Conservation (phyloP, 2,329 filamentous ascomycete species). For the Cladosporium sp. region DNA sequence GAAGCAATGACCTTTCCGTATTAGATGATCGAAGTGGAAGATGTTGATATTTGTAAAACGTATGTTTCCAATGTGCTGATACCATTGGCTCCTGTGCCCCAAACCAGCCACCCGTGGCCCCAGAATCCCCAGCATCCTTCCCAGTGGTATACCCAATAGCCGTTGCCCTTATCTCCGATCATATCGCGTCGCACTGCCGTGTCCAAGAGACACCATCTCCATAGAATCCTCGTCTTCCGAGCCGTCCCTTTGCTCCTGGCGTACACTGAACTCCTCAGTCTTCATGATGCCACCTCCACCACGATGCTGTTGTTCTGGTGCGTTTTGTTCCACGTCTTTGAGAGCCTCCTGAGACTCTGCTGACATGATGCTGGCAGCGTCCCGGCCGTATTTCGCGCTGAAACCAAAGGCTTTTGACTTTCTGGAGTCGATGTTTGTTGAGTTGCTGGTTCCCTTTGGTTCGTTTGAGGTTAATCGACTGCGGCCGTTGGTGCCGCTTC, state of each 20-base stretch:
- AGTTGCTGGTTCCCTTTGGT: neutral
- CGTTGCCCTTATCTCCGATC: neutral
- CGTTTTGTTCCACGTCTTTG: neutral
- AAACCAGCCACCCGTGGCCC: no score
- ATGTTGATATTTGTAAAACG: neutral
- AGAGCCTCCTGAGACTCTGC: constrained; percentile 6
- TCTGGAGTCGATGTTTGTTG: neutral
- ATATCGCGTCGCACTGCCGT: neutral
- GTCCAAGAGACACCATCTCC: neutral
- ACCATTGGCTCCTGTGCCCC: neutral
- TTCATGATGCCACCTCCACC: neutral
- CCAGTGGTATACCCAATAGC: neutral
- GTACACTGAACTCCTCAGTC: constrained; percentile 9
- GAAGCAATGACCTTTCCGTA: no score
- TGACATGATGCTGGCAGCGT: constrained; percentile 1
- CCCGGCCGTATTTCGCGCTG: constrained; percentile 1
- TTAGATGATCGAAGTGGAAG: neutral
- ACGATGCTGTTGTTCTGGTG: neutral
- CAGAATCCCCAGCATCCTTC: neutral
- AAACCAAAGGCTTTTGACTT: neutral
- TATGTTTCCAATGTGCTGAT: neutral
- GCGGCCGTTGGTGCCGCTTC: constrained; percentile 1
- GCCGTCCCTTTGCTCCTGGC: neutral
- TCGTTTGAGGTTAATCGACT: constrained; percentile 1
- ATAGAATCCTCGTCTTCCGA: neutral